phyloP scores from a whole-genome alignment of 495 filamentous ascomycete genomes.

The Xanthoparmelia taractica region DNA sequence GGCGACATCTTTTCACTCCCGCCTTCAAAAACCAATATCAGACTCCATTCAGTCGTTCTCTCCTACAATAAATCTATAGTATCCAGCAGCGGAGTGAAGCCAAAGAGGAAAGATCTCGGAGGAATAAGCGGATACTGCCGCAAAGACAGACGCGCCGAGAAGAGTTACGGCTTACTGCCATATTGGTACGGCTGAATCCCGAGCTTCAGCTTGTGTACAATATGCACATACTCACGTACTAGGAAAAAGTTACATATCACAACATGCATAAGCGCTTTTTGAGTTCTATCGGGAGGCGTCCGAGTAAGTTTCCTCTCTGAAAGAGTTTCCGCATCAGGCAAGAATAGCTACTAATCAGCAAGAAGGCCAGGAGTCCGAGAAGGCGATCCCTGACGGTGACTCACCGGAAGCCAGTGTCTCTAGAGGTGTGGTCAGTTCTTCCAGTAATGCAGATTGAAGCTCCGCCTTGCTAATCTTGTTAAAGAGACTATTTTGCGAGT shows the following conservation, averaged over 20 bases:
- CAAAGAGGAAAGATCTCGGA: not conserved
- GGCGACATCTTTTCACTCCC: not conserved
- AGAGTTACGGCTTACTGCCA: not conserved
- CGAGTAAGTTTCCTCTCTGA: conserved; percentile 13
- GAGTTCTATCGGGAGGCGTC: conserved; percentile 22
- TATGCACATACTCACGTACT: not conserved
- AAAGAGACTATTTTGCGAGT: conserved; percentile 70
- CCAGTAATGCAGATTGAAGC: conserved; percentile 17
- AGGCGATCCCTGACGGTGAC: conserved; percentile 28
- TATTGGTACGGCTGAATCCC: conserved; percentile 1
- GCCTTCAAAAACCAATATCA: not conserved
- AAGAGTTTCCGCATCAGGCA: not conserved
- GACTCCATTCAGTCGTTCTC: not conserved
- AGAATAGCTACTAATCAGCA: conserved; percentile 2
- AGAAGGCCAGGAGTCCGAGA: conserved; percentile 23
- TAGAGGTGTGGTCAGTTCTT: conserved; percentile 43
- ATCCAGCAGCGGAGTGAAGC: not conserved
- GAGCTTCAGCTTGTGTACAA: not conserved
- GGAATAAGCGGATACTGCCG: not conserved
- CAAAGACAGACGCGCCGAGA: not conserved
- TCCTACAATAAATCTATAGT: not conserved
- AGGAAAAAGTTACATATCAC: not conserved
- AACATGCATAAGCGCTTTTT: conserved; percentile 25
- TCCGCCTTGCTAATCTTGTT: conserved; percentile 14
- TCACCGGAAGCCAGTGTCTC: conserved; percentile 42